Conservation (phyloP, 345 rosid genomes). For the Barbarea vulgaris region DNA sequence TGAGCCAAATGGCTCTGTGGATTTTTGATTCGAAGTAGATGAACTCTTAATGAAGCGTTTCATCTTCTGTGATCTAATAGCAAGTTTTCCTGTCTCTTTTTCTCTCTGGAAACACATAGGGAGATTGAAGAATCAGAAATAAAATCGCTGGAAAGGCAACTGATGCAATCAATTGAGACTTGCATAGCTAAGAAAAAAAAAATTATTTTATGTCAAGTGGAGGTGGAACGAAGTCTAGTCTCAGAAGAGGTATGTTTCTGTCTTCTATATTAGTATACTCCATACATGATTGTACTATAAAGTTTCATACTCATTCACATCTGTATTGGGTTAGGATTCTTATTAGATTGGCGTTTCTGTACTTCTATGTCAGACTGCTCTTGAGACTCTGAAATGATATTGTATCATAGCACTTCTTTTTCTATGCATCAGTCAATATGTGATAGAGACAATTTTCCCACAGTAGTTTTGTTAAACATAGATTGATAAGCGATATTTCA, state of each 20-base stretch:
- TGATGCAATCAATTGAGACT: constrained; percentile 95
- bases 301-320: background rate
- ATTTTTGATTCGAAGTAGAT: background rate
- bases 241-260: constrained; percentile 68
- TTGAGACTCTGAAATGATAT: background rate
- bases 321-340: constrained; percentile 7
- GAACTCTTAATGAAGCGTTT: constrained; percentile 3
- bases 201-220: constrained; percentile 81
- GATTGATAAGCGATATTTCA: background rate
- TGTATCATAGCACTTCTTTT: constrained; percentile 12
- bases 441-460: background rate
- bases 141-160: constrained; percentile 87
- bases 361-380: background rate
- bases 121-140: constrained; percentile 93
- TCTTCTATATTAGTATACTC: constrained; percentile 31
- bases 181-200: constrained; percentile 89
- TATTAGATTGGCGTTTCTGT: constrained; percentile 3
- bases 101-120: constrained; percentile 45
- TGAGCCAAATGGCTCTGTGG: constrained; percentile 10
- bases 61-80: constrained; percentile 21
- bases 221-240: constrained; percentile 87
- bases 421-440: background rate
- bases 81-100: constrained; percentile 12
- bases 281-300: background rate
- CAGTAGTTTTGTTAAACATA: background rate